Evolutionary conservation across 805 yeast species (phyloP), one percentile per base, ranked within the genome.

Genomic region (Scheffersomyces lignosus): DNA sequence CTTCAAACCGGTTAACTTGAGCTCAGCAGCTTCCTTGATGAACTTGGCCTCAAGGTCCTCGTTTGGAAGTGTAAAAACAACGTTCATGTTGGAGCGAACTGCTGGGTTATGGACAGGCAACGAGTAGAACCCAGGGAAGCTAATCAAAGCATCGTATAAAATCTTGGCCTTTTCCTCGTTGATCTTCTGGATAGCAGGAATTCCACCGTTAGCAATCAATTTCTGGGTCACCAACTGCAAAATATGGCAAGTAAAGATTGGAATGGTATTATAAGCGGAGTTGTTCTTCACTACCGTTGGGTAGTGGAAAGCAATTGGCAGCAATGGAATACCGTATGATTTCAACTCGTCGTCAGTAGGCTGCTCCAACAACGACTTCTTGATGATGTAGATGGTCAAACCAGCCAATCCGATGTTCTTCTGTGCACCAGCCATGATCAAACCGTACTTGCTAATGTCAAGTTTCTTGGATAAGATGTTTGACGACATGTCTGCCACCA

Each of bases 351-450:
- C 83, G 45, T 80, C 86, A 2, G 78, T 49, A 3, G 88, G 80
- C 46, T 79, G 79, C 18, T 80, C 84, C 18, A 93, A 65, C 37
- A 93, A 73, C 1, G 81, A 56, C 60, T 89, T 91, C 64, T 87
- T 88, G 63, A 90, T 82, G 52, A 93, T 91, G 62, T 89, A 91
- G 44, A 93, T 74, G 12, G 97, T 84, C 47, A 93, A 78, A 26
- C 99, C 99, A 7, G 99, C 97, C 56, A 93, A 70, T 37, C 99
- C 99, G 56, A 93, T 88, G 62, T 93, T 93, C 66, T 93, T 93
- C 67, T 93, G 99, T 18, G 98, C 99, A 45, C 99, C 99, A 14
- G 96, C 99, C 78, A 90, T 81, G 44, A 93, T 82, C 18, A 89
- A 69, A 34, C 96, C 98, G 56, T 78, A 91, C 62, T 87, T 82